A percentile compares a stretch with the other conserved stretches of the same genome.
Conservation (phyloP, 1,139 yeast species). For the Candida sanyaensis region DNA sequence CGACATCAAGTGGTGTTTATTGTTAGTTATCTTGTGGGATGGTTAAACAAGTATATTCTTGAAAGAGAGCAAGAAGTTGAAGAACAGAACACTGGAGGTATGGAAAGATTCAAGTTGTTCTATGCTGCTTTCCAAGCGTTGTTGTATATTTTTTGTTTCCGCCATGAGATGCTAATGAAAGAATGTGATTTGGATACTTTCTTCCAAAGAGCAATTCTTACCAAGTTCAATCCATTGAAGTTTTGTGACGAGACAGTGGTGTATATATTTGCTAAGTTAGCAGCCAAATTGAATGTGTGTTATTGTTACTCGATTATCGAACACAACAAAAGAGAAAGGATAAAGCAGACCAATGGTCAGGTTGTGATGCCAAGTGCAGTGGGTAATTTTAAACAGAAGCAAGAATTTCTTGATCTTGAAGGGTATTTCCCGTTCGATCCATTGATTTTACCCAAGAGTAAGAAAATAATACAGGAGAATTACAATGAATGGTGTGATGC, state of each 20-base stretch:
- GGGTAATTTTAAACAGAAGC: conserved; percentile 53
- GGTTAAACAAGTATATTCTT: conserved; percentile 78
- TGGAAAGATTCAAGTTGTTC: conserved; percentile 81
- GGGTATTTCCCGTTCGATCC: conserved; percentile 98
- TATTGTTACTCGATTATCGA: conserved; percentile 94
- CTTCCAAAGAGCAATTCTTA: conserved; percentile 81
- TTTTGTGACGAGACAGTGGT: conserved; percentile 95
- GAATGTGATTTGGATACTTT: conserved; percentile 82
- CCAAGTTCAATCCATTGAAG: conserved; percentile 90
- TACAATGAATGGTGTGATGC: conserved; percentile 80
- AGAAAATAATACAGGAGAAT: conserved; percentile 48
- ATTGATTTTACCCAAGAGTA: conserved; percentile 65
- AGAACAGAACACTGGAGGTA: conserved; percentile 47
- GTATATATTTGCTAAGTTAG: conserved; percentile 87
- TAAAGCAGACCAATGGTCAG: conserved; percentile 36
- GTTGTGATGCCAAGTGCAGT: conserved; percentile 30
- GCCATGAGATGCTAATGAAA: conserved; percentile 56
- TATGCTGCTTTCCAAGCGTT: conserved; percentile 94
- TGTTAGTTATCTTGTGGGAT: conserved; percentile 73
- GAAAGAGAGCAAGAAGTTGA: conserved; percentile 82
- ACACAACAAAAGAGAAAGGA: conserved; percentile 74
- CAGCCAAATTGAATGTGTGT: conserved; percentile 86
- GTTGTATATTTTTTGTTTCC: conserved; percentile 87
- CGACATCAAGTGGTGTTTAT: conserved; percentile 76
- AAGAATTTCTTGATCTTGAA: conserved; percentile 84